A percentile compares a stretch with the other conserved stretches of the same genome.
These are phyloP conservation scores for Paramecium primaurelia DNA, from an alignment of 73 alveolate species.

Conservation along the genomic window DNA sequence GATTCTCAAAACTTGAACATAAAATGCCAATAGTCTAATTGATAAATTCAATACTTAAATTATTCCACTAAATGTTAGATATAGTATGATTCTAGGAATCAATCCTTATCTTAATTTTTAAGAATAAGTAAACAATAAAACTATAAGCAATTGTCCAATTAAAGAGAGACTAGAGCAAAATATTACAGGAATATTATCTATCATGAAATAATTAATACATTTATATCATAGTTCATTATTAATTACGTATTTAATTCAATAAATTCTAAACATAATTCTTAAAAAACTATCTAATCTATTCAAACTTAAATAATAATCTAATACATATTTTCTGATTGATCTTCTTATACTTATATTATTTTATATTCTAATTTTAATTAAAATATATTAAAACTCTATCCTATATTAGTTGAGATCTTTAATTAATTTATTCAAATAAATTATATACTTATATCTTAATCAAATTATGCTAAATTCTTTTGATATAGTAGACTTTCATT, in stretches of 20 bases:
- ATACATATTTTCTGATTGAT: no score
- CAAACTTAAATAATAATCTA: neutral
- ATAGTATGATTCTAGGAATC: conserved; percentile 5
- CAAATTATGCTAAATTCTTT: no score
- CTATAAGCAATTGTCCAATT: neutral
- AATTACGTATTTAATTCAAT: neutral
- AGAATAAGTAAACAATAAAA: neutral
- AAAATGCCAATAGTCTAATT: conserved; percentile 10
- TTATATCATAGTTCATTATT: neutral
- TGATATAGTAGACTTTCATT: neutral
- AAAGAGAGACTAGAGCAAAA: neutral
- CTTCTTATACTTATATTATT: no score
- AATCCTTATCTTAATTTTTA: conserved; percentile 14
- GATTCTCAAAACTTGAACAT: neutral
- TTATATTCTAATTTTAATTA: no score
- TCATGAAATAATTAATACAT: neutral
- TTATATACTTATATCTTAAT: no score
- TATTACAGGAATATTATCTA: neutral
- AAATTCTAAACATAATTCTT: neutral
- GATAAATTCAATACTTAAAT: neutral
- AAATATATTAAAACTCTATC: no score
- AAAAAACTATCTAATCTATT: neutral
- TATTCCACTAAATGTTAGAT: neutral
- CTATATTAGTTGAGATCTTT: neutral
- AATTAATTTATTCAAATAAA: no score